Percentiles rank a stretch among this genome's conserved stretches.
Conservation (phyloP, 2,329 filamentous ascomycete genomes). For the Fusarium nanum region DNA sequence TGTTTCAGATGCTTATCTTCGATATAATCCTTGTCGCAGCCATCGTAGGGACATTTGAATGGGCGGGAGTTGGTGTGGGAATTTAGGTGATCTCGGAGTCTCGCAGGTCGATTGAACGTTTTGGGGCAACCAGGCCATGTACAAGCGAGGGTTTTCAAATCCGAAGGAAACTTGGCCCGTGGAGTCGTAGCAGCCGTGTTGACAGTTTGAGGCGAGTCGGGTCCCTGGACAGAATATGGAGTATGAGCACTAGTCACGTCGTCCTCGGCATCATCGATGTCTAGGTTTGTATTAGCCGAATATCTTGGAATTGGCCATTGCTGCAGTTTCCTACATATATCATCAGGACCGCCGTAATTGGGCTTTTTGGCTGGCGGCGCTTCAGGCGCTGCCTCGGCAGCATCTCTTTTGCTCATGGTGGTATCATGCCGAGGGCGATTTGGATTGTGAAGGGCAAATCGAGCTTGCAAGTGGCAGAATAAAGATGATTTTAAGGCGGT, state of each 20-base stretch:
- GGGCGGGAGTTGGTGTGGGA: conserved; percentile 89
- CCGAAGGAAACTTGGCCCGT: conserved; percentile 71
- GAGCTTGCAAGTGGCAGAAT: conserved; percentile 49
- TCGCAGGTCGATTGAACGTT: conserved; percentile 87
- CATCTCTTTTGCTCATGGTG: conserved; percentile 52
- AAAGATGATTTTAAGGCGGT: conserved; percentile 51
- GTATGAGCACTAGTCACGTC: conserved; percentile 49
- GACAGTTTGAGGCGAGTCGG: conserved; percentile 48
- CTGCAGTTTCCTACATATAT: conserved; percentile 38
- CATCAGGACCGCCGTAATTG: conserved; percentile 29
- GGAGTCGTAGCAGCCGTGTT: conserved; percentile 55
- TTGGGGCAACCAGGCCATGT: conserved; percentile 80
- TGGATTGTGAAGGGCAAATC: conserved; percentile 20
- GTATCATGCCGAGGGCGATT: conserved; percentile 30
- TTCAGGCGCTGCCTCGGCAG: conserved; percentile 40
- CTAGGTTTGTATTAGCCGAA: conserved; percentile 33
- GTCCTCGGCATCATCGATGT: conserved; percentile 51
- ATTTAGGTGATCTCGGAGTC: conserved; percentile 81
- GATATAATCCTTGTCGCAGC: conserved; percentile 85
- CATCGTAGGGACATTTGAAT: conserved; percentile 75
- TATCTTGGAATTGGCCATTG: not conserved
- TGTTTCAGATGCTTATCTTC: conserved; percentile 88
- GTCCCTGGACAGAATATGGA: conserved; percentile 50
- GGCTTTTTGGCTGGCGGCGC: conserved; percentile 47
- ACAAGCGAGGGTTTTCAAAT: conserved; percentile 81